Evolutionary conservation across 1,284 basidiomycete genomes (phyloP).

Genomic region (Puccinia polysora): DNA sequence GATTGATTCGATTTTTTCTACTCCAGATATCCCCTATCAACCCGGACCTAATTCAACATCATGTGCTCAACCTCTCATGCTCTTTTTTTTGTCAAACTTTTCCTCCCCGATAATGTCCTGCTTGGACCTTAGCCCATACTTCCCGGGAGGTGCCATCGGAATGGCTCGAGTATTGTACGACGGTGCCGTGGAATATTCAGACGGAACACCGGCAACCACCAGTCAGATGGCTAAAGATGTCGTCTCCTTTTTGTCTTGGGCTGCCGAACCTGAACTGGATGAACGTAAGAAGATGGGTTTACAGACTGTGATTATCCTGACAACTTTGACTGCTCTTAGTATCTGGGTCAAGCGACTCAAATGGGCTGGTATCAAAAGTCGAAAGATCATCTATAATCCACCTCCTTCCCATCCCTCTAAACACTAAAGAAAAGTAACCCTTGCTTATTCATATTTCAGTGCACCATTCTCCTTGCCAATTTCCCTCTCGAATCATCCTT

Average conservation of each 20-base stretch:
- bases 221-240: conserved; percentile 99
- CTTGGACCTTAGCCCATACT: conserved; percentile 58
- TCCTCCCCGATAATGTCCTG: too few relatives aligned
- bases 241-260: conserved; percentile 72
- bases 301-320: conserved; percentile 67
- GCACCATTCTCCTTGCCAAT: too few relatives aligned
- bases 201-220: conserved; percentile 93
- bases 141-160: conserved; percentile 94
- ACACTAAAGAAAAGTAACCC: too few relatives aligned
- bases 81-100: too few relatives aligned
- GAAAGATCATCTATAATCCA: conserved; percentile 62
- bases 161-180: conserved; percentile 98
- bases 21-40: not conserved
- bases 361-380: conserved; percentile 84
- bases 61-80: too few relatives aligned
- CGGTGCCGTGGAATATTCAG: conserved; percentile 84
- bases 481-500: too few relatives aligned
- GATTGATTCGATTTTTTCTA: conserved; percentile 5
- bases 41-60: not conserved
- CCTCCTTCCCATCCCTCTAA: conserved; percentile 26
- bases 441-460: too few relatives aligned
- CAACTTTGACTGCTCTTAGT: conserved; percentile 71
- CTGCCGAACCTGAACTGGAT: conserved; percentile 91
- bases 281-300: conserved; percentile 93
- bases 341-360: conserved; percentile 93